phyloP scores from a whole-genome alignment of 1,284 basidiomycete genomes.

The Erythrobasidium hasegawianum region DNA sequence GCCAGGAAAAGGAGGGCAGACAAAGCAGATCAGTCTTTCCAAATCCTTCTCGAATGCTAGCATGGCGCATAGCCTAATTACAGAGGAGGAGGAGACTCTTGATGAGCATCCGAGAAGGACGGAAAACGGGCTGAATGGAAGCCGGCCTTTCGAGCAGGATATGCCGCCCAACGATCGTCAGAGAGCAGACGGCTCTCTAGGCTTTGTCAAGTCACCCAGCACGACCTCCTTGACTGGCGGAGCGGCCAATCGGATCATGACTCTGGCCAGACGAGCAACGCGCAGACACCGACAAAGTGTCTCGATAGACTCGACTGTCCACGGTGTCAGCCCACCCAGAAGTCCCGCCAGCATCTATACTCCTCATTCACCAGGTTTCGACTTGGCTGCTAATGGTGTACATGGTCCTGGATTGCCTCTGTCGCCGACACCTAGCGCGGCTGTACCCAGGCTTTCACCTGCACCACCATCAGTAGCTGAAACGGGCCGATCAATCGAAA shows the following conservation, averaged over 20 bases:
- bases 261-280: slow-evolving; percentile 20
- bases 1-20: slow-evolving; percentile 10
- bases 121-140: neutral
- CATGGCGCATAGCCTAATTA: slow-evolving; percentile 6
- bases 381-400: slow-evolving; percentile 17
- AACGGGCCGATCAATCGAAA: slow-evolving; percentile 15
- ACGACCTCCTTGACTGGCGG: neutral
- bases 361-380: slow-evolving; percentile 25
- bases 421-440: too few species aligned
- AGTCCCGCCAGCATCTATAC: slow-evolving; percentile 15
- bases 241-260: slow-evolving; percentile 11
- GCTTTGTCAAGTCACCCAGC: too few species aligned
- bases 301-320: neutral
- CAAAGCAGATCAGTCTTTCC: slow-evolving; percentile 15
- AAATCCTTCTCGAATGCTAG: slow-evolving; percentile 21
- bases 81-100: slow-evolving; percentile 14
- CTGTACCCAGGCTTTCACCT: too few species aligned
- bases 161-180: too few species aligned
- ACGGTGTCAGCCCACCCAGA: neutral
- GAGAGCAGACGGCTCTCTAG: too few species aligned
- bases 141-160: neutral
- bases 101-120: slow-evolving; percentile 7
- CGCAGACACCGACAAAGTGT: slow-evolving; percentile 10
- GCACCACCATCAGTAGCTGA: slow-evolving; percentile 8
- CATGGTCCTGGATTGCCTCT: slow-evolving; percentile 8